Conservation (phyloP, 2,329 filamentous ascomycete genomes). For the Aureobasidium sp. region DNA sequence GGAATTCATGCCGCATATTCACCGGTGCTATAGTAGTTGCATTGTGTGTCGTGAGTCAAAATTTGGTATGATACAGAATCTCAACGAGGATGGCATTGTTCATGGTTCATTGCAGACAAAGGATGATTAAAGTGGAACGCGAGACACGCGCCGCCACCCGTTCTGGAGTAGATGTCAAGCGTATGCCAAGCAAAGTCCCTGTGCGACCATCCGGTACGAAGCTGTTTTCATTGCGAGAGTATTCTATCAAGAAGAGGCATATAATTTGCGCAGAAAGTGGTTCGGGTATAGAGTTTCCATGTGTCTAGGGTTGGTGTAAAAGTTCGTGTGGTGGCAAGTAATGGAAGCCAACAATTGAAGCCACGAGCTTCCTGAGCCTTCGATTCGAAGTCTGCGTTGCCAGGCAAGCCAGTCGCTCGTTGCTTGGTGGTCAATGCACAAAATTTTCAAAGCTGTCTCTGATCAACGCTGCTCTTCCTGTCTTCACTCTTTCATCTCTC, state of each 20-base stretch:
- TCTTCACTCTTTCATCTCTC: constrained; percentile 12
- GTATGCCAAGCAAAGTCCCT: not conserved
- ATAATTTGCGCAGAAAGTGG: not conserved
- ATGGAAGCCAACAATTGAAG: not conserved
- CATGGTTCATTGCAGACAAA: not conserved
- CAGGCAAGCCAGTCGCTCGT: not conserved
- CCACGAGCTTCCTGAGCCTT: not conserved
- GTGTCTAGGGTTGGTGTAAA: not conserved
- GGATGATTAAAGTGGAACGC: constrained; percentile 7
- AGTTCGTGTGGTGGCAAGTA: not conserved
- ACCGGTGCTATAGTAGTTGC: not conserved
- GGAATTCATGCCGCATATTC: constrained; percentile 48
- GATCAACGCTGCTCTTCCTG: not conserved
- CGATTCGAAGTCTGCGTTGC: not conserved
- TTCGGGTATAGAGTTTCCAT: no score
- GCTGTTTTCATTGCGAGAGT: not conserved
- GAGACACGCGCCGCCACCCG: constrained; percentile 7
- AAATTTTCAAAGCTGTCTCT: not conserved
- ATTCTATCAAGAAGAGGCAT: not conserved
- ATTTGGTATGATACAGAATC: not conserved
- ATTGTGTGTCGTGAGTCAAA: not conserved
- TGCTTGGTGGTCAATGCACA: not conserved
- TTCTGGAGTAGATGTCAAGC: not conserved
- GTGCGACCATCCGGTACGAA: not conserved
- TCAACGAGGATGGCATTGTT: not conserved